Evolutionary conservation across 2,329 filamentous ascomycete genomes (phyloP).

Genomic region (Diaporthe vaccinii): DNA sequence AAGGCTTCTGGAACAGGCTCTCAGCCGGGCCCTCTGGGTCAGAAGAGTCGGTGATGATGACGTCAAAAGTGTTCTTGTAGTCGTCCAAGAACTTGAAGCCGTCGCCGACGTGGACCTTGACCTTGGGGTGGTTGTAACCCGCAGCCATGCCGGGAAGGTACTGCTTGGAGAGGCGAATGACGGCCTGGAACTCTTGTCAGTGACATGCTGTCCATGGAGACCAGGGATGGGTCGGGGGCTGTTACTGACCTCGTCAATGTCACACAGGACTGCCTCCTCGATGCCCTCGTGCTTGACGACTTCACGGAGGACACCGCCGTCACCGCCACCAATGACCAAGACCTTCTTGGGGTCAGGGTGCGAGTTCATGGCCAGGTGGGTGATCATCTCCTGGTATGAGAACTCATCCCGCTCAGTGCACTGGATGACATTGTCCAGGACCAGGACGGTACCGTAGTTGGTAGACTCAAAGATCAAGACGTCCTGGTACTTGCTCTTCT

Average conservation of each 20-base stretch:
- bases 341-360: conserved; percentile 99
- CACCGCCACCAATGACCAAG: conserved; percentile 96
- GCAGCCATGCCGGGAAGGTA: conserved; percentile 95
- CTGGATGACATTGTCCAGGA: conserved; percentile 99
- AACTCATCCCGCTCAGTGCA: conserved; percentile 99
- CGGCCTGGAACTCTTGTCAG: conserved; percentile 69
- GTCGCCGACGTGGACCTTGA: conserved; percentile 92
- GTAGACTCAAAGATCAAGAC: conserved; percentile 99
- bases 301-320: conserved; percentile 97
- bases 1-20: conserved; percentile 97
- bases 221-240: conserved; percentile 18
- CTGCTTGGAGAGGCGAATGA: conserved; percentile 98
- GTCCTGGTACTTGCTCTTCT: conserved; percentile 99
- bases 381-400: conserved; percentile 99
- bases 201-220: neutral
- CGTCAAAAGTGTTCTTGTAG: conserved; percentile 97
- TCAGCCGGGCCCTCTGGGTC: conserved; percentile 98
- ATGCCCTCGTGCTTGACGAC: conserved; percentile 99
- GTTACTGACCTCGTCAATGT: conserved; percentile 87
- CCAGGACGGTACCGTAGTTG: conserved; percentile 95
- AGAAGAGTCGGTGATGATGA: conserved; percentile 99
- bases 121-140: conserved; percentile 94
- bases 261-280: conserved; percentile 95
- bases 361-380: conserved; percentile 97
- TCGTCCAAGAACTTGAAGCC: conserved; percentile 99